Conservation (phyloP, 768 basidiomycete species). For the Pleurotus ostreatus region DNA sequence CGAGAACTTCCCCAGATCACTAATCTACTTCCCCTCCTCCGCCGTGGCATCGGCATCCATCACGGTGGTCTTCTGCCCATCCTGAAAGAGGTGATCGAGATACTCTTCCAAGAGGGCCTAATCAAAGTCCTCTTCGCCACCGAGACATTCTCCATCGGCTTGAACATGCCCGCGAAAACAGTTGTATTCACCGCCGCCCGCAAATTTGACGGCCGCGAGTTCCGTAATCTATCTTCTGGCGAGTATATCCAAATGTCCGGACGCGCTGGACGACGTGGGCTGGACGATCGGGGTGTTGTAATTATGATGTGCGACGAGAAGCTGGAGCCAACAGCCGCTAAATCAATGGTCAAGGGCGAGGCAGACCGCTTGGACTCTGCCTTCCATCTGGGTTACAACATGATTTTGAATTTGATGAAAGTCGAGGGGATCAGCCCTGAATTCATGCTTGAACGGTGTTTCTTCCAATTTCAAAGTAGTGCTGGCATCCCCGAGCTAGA, state of each 20-base stretch:
- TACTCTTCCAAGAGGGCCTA: constrained; percentile 95
- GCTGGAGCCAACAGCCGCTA: constrained; percentile 87
- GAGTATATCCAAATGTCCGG: constrained; percentile 99
- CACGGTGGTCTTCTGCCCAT: constrained; percentile 97
- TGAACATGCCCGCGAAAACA: constrained; percentile 99
- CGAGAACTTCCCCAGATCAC: constrained; percentile 89
- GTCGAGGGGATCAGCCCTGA: constrained; percentile 98
- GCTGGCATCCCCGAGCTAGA: constrained; percentile 84
- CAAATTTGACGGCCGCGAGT: constrained; percentile 95
- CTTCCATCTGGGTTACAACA: constrained; percentile 98
- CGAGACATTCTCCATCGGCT: constrained; percentile 95
- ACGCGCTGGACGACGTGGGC: constrained; percentile 91
- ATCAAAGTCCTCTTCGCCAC: constrained; percentile 99
- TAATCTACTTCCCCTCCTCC: constrained; percentile 87
- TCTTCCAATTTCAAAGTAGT: constrained; percentile 97
- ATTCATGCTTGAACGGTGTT: constrained; percentile 95
- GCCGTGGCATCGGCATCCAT: constrained; percentile 96
- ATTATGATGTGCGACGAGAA: constrained; percentile 99
- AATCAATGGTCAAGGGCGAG: constrained; percentile 97
- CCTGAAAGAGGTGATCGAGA: constrained; percentile 98
- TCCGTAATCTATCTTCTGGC: constrained; percentile 87
- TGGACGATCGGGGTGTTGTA: constrained; percentile 98
- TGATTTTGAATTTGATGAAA: constrained; percentile 97
- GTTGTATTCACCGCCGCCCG: constrained; percentile 95
- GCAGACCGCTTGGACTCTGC: constrained; percentile 96